Percentiles rank a stretch among this genome's conserved stretches.
These are phyloP conservation scores for Graphilbum fragrans DNA, from an alignment of 2,329 filamentous ascomycete species.

Conservation along the genomic window DNA sequence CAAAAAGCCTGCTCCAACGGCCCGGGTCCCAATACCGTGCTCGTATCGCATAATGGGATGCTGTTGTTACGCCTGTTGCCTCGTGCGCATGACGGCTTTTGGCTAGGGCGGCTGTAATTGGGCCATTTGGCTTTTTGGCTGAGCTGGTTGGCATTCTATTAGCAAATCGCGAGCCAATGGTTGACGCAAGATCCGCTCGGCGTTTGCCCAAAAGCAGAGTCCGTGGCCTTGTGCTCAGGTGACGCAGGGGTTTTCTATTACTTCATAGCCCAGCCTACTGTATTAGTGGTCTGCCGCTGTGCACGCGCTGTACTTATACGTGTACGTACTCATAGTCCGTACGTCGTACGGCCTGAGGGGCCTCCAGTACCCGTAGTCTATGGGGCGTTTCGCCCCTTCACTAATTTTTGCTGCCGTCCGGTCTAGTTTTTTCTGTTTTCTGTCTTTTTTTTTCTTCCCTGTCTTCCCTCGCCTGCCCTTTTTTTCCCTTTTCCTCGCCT, in stretches of 20 bases:
- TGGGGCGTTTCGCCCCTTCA: not conserved
- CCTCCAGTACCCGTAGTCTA: not conserved
- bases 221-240: slow-evolving; percentile 6
- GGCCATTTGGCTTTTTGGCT: not conserved
- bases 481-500: not conserved
- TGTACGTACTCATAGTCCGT: too few species aligned
- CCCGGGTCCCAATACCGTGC: too few species aligned
- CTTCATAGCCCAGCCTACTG: slow-evolving; percentile 1
- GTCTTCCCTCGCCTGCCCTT: not conserved
- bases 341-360: too few species aligned
- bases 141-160: slow-evolving; percentile 5
- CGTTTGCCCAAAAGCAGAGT: not conserved
- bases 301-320: too few species aligned
- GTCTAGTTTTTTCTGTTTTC: not conserved
- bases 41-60: too few species aligned
- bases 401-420: not conserved
- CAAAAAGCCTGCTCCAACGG: too few species aligned
- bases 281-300: too few species aligned
- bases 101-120: not conserved
- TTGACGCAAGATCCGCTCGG: not conserved
- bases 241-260: slow-evolving; percentile 6
- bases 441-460: not conserved
- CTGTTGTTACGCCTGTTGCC: too few species aligned
- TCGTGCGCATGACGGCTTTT: not conserved
- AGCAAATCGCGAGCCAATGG: slow-evolving; percentile 10